Evolutionary conservation across 2,329 filamentous ascomycete species (phyloP).

Genomic region (Talaromyces piceae): DNA sequence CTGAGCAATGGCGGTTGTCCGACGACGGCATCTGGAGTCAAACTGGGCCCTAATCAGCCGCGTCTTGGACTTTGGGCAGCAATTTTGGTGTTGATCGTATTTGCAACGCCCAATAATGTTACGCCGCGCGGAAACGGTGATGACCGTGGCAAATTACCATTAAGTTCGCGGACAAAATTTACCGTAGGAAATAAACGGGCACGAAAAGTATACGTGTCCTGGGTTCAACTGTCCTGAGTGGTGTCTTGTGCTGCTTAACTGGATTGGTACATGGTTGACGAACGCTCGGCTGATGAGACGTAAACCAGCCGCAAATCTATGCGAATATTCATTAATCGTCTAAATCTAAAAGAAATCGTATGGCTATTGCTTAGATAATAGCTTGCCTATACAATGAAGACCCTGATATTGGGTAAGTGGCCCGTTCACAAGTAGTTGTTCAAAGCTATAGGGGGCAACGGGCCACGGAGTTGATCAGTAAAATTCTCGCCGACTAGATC

Average conservation of each 20-base stretch:
- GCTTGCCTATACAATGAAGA: too few relatives aligned
- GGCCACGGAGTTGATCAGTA: background rate
- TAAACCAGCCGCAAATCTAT: background rate
- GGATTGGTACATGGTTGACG: background rate
- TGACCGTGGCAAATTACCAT: background rate
- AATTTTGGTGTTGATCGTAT: conserved; percentile 4
- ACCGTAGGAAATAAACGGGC: background rate
- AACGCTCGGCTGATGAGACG: background rate
- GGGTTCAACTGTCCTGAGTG: background rate
- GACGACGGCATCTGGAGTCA: background rate
- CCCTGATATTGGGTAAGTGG: background rate
- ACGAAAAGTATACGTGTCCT: background rate
- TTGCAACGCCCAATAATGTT: background rate
- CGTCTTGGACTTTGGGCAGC: conserved; percentile 8
- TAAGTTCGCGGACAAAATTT: background rate
- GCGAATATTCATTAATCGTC: background rate
- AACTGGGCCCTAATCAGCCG: background rate
- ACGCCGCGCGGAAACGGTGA: background rate
- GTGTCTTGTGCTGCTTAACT: background rate
- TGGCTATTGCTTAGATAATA: background rate
- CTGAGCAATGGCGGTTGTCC: background rate
- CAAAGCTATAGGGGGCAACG: background rate
- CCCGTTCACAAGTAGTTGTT: background rate
- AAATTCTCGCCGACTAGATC: background rate
- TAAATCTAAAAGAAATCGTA: background rate